These are phyloP conservation scores for Lentinula raphanica DNA, from an alignment of 768 basidiomycete genomes.

Conservation along the genomic window DNA sequence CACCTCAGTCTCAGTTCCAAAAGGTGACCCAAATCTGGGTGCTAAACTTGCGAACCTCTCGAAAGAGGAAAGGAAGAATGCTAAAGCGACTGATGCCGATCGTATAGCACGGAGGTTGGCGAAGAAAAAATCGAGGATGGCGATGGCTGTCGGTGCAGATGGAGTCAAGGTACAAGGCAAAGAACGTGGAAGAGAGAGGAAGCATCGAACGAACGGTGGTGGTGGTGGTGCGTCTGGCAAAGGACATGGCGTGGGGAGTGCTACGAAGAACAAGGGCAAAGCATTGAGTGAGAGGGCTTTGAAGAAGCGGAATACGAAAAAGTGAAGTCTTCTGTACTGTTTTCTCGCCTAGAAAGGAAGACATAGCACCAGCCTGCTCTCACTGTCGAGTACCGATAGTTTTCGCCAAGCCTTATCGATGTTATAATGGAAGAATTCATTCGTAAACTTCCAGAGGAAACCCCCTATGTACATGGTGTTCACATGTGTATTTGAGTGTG, in stretches of 20 bases:
- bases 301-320: conserved; percentile 39
- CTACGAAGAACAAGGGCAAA: conserved; percentile 24
- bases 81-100: conserved; percentile 74
- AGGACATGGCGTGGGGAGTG: conserved; percentile 18
- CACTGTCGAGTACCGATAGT: too few species aligned
- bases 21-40: conserved; percentile 81
- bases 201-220: conserved; percentile 23
- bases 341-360: too few species aligned
- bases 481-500: too few species aligned
- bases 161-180: conserved; percentile 31
- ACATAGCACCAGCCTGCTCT: too few species aligned
- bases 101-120: conserved; percentile 80
- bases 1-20: conserved; percentile 40
- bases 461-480: too few species aligned
- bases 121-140: conserved; percentile 77
- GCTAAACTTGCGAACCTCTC: conserved; percentile 69
- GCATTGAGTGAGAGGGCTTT: conserved; percentile 50
- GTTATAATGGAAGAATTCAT: too few species aligned
- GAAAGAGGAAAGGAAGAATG: conserved; percentile 82
- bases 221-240: conserved; percentile 27
- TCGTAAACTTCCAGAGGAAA: too few species aligned
- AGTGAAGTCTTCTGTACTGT: conserved; percentile 27
- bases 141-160: conserved; percentile 30
- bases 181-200: conserved; percentile 45
- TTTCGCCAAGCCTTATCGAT: too few species aligned